These are phyloP conservation scores for Pulveroboletus sp. DNA, from an alignment of 768 basidiomycete species.

Conservation along the genomic window DNA sequence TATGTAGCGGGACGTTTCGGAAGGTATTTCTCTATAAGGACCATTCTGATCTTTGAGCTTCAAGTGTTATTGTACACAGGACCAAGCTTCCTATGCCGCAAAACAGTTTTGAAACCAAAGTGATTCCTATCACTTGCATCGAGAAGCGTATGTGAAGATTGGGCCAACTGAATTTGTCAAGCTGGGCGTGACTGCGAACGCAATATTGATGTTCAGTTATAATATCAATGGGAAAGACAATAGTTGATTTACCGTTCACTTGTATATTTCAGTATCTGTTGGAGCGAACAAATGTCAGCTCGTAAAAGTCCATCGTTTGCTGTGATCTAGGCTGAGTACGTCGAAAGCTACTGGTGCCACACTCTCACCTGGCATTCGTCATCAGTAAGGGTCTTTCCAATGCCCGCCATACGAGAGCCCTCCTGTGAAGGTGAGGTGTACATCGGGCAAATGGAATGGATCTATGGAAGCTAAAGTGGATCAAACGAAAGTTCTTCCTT, in stretches of 20 bases:
- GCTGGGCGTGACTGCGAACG: background rate
- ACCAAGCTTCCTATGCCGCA: conserved; percentile 5
- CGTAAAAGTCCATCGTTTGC: conserved; percentile 15
- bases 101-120: conserved; percentile 8
- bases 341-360: background rate
- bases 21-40: no score
- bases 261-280: conserved; percentile 2
- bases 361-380: conserved; percentile 5
- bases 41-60: no score
- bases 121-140: conserved; percentile 5
- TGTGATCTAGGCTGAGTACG: background rate
- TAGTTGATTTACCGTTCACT: background rate
- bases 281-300: conserved; percentile 2
- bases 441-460: conserved; percentile 11
- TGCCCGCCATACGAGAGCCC: conserved; percentile 4
- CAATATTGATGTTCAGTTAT: background rate
- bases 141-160: background rate
- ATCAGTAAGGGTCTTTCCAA: conserved; percentile 7
- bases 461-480: conserved; percentile 9
- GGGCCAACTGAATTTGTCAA: background rate
- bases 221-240: background rate
- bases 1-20: no score
- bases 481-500: background rate
- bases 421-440: conserved; percentile 11
- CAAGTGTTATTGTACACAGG: background rate